Evolutionary conservation across 352 stramenopile species (phyloP), one percentile per base, ranked within the genome.

Genomic region (Globisporangium cystogenes): DNA sequence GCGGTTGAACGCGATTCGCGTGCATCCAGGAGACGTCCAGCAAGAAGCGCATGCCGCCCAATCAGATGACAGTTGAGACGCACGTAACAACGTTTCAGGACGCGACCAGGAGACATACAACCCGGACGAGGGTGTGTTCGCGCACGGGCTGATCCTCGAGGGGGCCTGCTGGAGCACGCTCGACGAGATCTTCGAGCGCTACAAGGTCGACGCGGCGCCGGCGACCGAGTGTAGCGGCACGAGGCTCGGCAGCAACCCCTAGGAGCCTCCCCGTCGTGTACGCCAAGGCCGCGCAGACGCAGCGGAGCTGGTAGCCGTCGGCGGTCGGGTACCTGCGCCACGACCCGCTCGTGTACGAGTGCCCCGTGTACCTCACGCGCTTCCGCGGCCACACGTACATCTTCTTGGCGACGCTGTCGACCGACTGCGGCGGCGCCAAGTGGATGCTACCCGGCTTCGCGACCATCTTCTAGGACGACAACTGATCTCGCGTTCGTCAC

Each of bases 231-330:
- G 89, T 53, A 85, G 80, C 20, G 95, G 95, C 48, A 86, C 76
- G 31, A 65, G 99, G 59, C 74, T 95, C 14, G 93, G 98, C 57
- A 97, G 89, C 68, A 92, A 96, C 51, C 86, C 97, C 11, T 99
- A 99, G 70, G 91, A 99, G 67, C 67, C 98, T 98, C 70, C 96
- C 68, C 15, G 82, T 99, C 16, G 80, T 99, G 48, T 98, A 98
- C 67, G 82, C 99, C 56, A 98, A 98, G 64, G 95, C 91, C 31
- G 95, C 98, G 55, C 86, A 91, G 55, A 97, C 98, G 26, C 79
- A 92, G 54, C 74, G 87, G 29, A 77, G 65, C 8, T 99, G 96
- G 96, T 93, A 99, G 65, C 88, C 94, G 24, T 97, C 90, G 31
- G 82, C 91, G 7, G 96, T 98, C 23, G 96, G 96, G 21, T 99